phyloP scores from a whole-genome alignment of 1,284 basidiomycete genomes.

The Apiotrichum laibachii region DNA sequence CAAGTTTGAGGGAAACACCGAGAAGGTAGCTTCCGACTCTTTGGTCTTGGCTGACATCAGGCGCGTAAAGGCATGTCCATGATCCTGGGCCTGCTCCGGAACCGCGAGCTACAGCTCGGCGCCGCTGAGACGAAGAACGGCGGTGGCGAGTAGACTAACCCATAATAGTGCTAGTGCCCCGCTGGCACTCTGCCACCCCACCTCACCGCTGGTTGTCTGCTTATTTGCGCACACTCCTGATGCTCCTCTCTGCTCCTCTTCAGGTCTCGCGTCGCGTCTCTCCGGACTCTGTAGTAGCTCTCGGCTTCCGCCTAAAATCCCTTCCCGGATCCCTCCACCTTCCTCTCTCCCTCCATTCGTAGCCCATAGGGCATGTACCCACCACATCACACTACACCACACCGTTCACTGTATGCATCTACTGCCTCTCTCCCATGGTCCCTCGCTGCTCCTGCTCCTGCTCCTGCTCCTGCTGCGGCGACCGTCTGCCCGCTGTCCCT shows the following conservation, averaged over 20 bases:
- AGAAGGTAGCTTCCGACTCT: slow-evolving; percentile 25
- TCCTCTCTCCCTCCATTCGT: not conserved
- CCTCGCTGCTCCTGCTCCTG: too few species aligned
- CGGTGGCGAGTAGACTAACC: not conserved
- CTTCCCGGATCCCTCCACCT: not conserved
- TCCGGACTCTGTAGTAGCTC: too few species aligned
- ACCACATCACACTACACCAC: not conserved
- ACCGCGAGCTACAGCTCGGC: slow-evolving; percentile 12
- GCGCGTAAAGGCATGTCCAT: slow-evolving; percentile 51
- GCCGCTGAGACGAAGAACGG: not conserved
- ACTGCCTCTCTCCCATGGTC: not conserved
- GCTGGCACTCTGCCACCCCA: too few species aligned
- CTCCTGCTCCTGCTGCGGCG: too few species aligned
- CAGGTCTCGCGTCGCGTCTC: too few species aligned
- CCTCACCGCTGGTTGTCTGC: not conserved
- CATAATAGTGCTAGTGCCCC: not conserved
- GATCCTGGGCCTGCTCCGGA: slow-evolving; percentile 39
- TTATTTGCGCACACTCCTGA: too few species aligned
- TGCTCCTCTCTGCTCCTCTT: too few species aligned
- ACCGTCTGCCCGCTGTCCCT: too few species aligned
- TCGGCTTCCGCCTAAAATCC: too few species aligned
- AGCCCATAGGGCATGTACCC: not conserved
- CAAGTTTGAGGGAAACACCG: slow-evolving; percentile 49
- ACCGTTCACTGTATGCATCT: slow-evolving; percentile 18
- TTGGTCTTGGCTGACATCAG: slow-evolving; percentile 17